These are phyloP conservation scores for Silybum marianum DNA, from an alignment of 129 eudicot species.

Conservation along the genomic window DNA sequence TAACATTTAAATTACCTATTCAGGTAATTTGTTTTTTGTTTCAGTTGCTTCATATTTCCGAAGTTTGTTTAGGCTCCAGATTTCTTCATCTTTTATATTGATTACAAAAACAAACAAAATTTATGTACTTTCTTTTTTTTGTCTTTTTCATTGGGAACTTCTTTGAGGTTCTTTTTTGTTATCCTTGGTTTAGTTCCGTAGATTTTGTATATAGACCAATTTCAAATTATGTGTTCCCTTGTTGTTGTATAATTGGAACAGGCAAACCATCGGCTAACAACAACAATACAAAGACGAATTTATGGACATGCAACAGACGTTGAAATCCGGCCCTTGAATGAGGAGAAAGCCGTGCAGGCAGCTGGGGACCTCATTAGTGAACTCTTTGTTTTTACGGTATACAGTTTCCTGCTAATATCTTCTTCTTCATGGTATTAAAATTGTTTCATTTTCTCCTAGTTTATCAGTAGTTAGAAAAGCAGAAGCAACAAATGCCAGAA, in stretches of 20 bases:
- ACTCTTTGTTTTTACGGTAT: slow-evolving; percentile 87
- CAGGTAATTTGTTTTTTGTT: neutral
- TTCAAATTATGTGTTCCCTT: slow-evolving; percentile 12
- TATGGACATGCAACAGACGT: slow-evolving; percentile 97
- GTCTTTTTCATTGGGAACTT: neutral
- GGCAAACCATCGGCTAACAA: slow-evolving; percentile 86
- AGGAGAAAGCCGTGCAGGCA: slow-evolving; percentile 98
- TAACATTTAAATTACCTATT: neutral
- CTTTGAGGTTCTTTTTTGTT: neutral
- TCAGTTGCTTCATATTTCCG: neutral
- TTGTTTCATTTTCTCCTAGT: neutral
- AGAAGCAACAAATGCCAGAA: slow-evolving; percentile 21
- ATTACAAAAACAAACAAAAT: neutral
- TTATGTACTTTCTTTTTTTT: neutral
- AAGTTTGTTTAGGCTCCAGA: neutral
- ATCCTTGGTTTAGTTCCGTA: neutral
- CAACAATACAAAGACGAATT: slow-evolving; percentile 83
- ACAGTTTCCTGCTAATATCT: neutral
- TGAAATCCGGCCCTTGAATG: slow-evolving; percentile 89
- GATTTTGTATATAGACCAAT: neutral
- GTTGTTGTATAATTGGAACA: slow-evolving; percentile 21
- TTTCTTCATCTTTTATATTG: neutral
- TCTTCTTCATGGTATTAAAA: neutral
- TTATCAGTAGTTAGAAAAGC: slow-evolving; percentile 12
- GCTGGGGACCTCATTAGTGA: slow-evolving; percentile 94